Evolutionary conservation across 768 basidiomycete species (phyloP).

Genomic region (Gloeopeniophorella convolvens): DNA sequence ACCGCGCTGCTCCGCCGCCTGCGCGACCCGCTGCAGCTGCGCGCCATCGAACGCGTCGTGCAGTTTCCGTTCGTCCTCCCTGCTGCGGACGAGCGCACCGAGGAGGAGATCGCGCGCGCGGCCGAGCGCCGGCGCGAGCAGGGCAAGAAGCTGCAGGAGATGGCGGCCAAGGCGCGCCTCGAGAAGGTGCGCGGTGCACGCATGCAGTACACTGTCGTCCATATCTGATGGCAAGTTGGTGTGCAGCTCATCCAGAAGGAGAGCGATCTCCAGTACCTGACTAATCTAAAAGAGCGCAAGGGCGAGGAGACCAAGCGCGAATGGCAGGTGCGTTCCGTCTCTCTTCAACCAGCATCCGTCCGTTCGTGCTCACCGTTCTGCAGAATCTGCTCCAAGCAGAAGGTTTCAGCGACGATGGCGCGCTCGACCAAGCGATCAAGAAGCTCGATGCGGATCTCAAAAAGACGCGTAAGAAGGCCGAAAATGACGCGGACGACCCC

Average conservation of each 20-base stretch:
- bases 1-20: conserved; percentile 55
- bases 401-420: conserved; percentile 72
- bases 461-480: conserved; percentile 75
- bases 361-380: not conserved
- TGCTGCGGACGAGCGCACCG: conserved; percentile 75
- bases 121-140: conserved; percentile 82
- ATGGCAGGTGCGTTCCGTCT: conserved; percentile 49
- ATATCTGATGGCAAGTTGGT: not conserved
- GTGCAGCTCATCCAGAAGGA: conserved; percentile 69
- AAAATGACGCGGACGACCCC: conserved; percentile 55
- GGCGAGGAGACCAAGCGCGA: conserved; percentile 60
- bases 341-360: not conserved
- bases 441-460: conserved; percentile 77
- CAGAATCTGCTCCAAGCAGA: conserved; percentile 58
- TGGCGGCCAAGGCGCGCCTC: conserved; percentile 74
- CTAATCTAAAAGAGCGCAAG: conserved; percentile 57
- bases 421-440: conserved; percentile 76
- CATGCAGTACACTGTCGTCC: not conserved
- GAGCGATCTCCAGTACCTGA: conserved; percentile 58
- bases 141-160: conserved; percentile 83
- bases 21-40: conserved; percentile 59
- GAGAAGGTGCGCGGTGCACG: conserved; percentile 60
- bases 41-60: conserved; percentile 60
- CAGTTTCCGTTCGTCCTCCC: conserved; percentile 79
- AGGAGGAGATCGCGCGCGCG: conserved; percentile 77